Base-by-base conservation (phyloP, 2,329 filamentous ascomycete species). In the Stagonosporopsis chrysanthemi region DNA sequence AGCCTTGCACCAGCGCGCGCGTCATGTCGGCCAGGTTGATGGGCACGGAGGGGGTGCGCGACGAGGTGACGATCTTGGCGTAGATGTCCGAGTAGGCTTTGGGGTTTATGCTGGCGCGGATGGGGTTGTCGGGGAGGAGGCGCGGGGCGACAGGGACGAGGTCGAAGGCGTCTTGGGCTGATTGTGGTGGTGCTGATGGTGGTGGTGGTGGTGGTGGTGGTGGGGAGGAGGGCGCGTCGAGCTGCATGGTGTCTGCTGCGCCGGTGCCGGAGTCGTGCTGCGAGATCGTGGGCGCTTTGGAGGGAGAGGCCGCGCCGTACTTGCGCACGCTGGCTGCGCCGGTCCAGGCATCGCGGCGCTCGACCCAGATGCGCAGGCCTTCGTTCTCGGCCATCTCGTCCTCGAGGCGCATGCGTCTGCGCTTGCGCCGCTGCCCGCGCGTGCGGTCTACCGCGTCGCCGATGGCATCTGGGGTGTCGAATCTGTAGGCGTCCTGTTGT, bases 21-120 rank as follows among this genome's bases (percentile, higher is more conserved):
- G 91, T 86, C 79, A 97, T 88, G 67, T 96, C 91, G 28, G 84
- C 80, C 0, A 98, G 84, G 67, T 97, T 97, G 70, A 97, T 90
- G 3, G 94, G 94, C 15, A 96, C 91, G 1, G 90, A 89, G 0
- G 94, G 94, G 2, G 92, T 91, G 62, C 95, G 84, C 35, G 83
- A 85, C 69, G 94, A 88, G 0, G 92, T 75, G 39, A 97, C 88
- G 47, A 97, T 89, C 77, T 97, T 97, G 72, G 90, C 89, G 80
- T 96, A 97, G 54, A 98, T 91, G 43, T 89, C 90, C 0, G 88
- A 80, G 75, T 97, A 96, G 52, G 90, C 84, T 15, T 84, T 78
- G 0, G 90, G 86, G 0, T 83, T 88, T 67, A 97, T 95, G 29
- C 87, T 89, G 28, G 87, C 84, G 53, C 93, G 90, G 75, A 97